Evolutionary conservation across 2,329 filamentous ascomycete species (phyloP).

Genomic region (Ophiostoma ips): DNA sequence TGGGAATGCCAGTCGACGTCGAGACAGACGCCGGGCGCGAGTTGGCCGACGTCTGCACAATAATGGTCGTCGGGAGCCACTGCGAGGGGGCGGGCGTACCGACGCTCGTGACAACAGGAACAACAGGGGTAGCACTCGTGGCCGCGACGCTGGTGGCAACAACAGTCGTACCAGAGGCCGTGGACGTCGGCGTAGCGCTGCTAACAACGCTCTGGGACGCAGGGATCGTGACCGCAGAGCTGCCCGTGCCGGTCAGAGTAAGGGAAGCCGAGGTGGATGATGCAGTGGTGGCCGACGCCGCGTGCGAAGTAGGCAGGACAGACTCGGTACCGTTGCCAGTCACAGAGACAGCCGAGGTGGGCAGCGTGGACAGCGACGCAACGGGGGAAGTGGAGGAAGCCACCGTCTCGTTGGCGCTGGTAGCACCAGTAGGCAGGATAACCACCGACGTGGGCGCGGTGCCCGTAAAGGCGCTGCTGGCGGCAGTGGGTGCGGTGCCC

Average conservation of each 20-base stretch:
- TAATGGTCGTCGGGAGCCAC: slow-evolving; percentile 47
- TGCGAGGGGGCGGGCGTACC: slow-evolving; percentile 10
- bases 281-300: not conserved
- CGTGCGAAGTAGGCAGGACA: not conserved
- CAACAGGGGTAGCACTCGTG: not conserved
- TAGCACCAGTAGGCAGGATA: not conserved
- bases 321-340: slow-evolving; percentile 2
- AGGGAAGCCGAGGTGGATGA: not conserved
- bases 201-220: not conserved
- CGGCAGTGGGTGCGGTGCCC: not conserved
- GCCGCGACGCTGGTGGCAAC: not conserved
- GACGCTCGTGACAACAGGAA: not conserved
- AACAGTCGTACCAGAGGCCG: not conserved
- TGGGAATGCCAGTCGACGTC: slow-evolving; percentile 42
- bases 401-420: not conserved
- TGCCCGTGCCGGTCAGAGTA: not conserved
- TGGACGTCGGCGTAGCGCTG: not conserved
- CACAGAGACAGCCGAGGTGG: not conserved
- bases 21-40: slow-evolving; percentile 23
- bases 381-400: slow-evolving; percentile 3
- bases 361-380: not conserved
- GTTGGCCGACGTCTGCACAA: slow-evolving; percentile 36
- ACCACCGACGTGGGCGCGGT: not conserved
- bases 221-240: not conserved
- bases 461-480: not conserved